Evolutionary conservation across 2,329 filamentous ascomycete genomes (phyloP).

Genomic region (Aspergillus novofumigatus): DNA sequence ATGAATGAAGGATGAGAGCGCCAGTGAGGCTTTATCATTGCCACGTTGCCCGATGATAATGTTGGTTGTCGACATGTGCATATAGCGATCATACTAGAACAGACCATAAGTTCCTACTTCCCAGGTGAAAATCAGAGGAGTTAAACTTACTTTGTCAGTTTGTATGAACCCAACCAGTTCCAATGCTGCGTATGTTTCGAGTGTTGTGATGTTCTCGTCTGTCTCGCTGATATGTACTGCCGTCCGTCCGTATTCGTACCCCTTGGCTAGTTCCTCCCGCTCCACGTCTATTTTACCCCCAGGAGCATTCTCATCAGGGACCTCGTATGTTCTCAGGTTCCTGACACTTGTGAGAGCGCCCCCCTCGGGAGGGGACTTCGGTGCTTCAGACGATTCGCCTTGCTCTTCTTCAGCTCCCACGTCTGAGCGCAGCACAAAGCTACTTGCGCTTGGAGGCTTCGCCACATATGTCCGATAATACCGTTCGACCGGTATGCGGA

Average conservation of each 20-base stretch:
- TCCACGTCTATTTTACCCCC: slow-evolving; percentile 80
- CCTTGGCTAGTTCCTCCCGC: slow-evolving; percentile 80
- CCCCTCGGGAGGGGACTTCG: slow-evolving; percentile 27
- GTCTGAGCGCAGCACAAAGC: slow-evolving; percentile 59
- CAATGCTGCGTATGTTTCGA: slow-evolving; percentile 71
- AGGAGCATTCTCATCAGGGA: slow-evolving; percentile 68
- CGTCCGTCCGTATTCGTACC: slow-evolving; percentile 89
- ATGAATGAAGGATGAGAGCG: slow-evolving; percentile 83
- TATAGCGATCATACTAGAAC: slow-evolving; percentile 70
- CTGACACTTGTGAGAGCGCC: slow-evolving; percentile 64
- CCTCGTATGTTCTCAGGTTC: slow-evolving; percentile 72
- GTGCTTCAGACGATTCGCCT: slow-evolving; percentile 50
- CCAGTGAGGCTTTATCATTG: slow-evolving; percentile 78
- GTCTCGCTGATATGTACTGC: slow-evolving; percentile 84
- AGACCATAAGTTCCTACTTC: slow-evolving; percentile 2
- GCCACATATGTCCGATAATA: slow-evolving; percentile 84
- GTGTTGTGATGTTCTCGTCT: slow-evolving; percentile 82
- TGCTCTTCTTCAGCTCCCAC: slow-evolving; percentile 45
- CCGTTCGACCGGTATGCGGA: slow-evolving; percentile 82
- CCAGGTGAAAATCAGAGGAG: not conserved
- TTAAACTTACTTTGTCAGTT: slow-evolving; percentile 56
- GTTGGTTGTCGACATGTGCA: slow-evolving; percentile 77
- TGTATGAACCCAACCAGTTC: slow-evolving; percentile 85
- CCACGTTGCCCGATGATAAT: slow-evolving; percentile 71
- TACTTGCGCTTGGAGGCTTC: slow-evolving; percentile 69